A percentile compares a stretch with the other conserved stretches of the same genome.
Conservation (phyloP, 139 green algal species). For the Prasinococcaceae sp. region DNA sequence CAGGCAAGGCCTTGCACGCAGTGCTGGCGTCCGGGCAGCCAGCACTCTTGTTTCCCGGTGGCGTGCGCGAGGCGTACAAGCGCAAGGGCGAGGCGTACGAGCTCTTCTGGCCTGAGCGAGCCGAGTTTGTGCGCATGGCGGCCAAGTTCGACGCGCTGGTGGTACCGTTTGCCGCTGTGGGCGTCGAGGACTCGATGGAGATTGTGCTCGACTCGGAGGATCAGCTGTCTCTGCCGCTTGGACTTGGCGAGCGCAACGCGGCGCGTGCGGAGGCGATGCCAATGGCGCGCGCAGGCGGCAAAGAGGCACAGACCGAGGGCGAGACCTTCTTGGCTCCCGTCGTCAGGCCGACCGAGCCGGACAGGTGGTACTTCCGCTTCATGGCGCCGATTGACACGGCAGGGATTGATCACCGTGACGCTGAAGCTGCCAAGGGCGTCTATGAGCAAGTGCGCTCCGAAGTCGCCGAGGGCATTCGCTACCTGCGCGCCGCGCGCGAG, state of each 20-base stretch:
- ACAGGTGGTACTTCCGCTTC: no score
- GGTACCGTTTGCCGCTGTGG: conserved; percentile 72
- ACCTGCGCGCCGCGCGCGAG: conserved; percentile 45
- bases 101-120: conserved; percentile 70
- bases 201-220: neutral
- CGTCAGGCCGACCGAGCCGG: no score
- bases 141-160: conserved; percentile 73
- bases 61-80: conserved; percentile 48
- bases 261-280: no score
- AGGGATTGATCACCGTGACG: conserved; percentile 33
- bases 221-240: no score
- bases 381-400: conserved; percentile 21
- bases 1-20: neutral
- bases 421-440: conserved; percentile 30
- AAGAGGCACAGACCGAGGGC: no score
- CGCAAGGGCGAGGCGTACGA: conserved; percentile 66
- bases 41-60: conserved; percentile 6
- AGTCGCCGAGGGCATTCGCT: conserved; percentile 52
- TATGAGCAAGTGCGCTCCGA: conserved; percentile 39
- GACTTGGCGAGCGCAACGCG: no score
- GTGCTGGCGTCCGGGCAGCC: neutral
- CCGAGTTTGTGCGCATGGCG: conserved; percentile 88
- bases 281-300: no score
- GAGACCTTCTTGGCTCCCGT: no score
- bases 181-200: conserved; percentile 45